These are phyloP conservation scores for Gypsophila paniculata DNA, from an alignment of 179 eudicot species.

Conservation along the genomic window DNA sequence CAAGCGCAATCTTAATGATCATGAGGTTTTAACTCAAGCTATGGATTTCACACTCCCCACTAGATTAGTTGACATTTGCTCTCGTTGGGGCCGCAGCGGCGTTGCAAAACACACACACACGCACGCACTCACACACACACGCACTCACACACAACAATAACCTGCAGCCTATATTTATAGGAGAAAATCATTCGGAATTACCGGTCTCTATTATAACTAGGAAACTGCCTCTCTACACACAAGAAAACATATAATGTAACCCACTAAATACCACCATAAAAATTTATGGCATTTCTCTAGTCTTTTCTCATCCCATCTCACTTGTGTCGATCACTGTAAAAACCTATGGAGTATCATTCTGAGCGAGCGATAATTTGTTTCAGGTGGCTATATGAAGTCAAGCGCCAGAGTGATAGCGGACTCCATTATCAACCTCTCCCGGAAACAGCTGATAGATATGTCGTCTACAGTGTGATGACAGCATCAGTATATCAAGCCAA, in stretches of 20 bases:
- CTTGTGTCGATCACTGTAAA: background rate
- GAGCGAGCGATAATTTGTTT: constrained; percentile 1
- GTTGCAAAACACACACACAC: no score
- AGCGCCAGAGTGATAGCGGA: constrained; percentile 88
- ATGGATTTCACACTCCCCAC: no score
- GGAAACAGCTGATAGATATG: constrained; percentile 58
- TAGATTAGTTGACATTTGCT: no score
- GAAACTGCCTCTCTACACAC: background rate
- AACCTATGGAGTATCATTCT: background rate
- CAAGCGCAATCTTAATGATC: no score
- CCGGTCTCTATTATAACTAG: background rate
- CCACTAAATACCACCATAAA: no score
- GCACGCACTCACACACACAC: no score
- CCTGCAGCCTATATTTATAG: no score
- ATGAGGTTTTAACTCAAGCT: no score
- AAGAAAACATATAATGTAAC: background rate
- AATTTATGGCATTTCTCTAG: background rate
- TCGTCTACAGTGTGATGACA: constrained; percentile 1
- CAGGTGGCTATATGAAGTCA: constrained; percentile 98
- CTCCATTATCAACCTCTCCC: constrained; percentile 69
- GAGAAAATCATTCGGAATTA: background rate
- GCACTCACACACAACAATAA: no score
- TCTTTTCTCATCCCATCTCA: background rate
- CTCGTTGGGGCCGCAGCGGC: no score
- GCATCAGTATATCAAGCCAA: background rate